Evolutionary conservation across 202 grass and related monocot genomes (phyloP), one percentile per base, ranked within the genome.

Genomic region (Eragrostis tef): DNA sequence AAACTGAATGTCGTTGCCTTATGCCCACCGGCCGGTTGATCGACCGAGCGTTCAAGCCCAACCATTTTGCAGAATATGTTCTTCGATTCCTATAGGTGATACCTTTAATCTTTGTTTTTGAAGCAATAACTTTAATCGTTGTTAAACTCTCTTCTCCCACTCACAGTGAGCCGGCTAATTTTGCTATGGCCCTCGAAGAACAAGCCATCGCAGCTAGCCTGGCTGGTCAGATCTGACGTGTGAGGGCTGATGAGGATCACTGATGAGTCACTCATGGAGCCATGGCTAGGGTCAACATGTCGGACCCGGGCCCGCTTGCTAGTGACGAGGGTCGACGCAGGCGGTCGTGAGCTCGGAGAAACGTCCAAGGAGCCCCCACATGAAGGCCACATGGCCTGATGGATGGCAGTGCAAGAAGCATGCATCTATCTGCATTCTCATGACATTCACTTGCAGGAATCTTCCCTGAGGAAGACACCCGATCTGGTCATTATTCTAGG

Each of bases 311-410:
- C 56, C 76, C 75, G 47, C 75, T 0, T 64, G 83, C 74, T 24
- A 85, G 45, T 14, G 54, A 63, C 64, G 58, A 5, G 63, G 25
- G 39, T n/a, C n/a, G n/a, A 0, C 70, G 25, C 44, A 14, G 20
- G 56, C 10, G 7, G 65, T 14, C 52, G 82, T 36, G 57, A 79
- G 75, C 45, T 45, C 44, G 13, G 61, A 53, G 85, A 77, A 87
- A 29, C 79, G 49, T 54, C 85, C 78, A 64, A 63, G 65, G 36
- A 77, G 6, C 56, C 39, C 67, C 59, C 57, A 58, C 85, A 52
- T 79, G 74, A 79, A 39, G 59, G 4, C 13, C 86, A 83, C 86
- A 79, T 88, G 86, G 57, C 5, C 17, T 27, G 22, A 24, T 34
- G 2, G 31, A 34, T 4, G 4, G 31, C 31, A 34, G 31, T 2